phyloP scores from a whole-genome alignment of 2,329 filamentous ascomycete species.

The Alternaria triticina region DNA sequence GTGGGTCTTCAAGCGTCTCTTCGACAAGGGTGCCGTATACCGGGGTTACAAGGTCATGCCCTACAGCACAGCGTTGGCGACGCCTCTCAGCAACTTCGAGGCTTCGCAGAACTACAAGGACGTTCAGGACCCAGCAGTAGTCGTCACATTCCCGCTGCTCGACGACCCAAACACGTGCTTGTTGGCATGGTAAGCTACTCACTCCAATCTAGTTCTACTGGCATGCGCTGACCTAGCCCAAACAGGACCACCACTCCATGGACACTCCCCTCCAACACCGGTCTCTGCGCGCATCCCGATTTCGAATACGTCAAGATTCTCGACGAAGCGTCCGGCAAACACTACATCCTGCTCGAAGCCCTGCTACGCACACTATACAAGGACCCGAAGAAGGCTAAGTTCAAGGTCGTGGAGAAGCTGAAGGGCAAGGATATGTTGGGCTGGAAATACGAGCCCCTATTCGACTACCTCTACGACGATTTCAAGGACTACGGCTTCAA shows the following conservation, averaged over 20 bases:
- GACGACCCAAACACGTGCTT: constrained; percentile 77
- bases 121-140: constrained; percentile 86
- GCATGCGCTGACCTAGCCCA: constrained; percentile 11
- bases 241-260: constrained; percentile 77
- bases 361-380: constrained; percentile 86
- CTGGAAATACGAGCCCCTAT: constrained; percentile 88
- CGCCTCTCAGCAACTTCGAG: constrained; percentile 91
- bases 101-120: constrained; percentile 95
- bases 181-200: constrained; percentile 68
- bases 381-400: constrained; percentile 94
- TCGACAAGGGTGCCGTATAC: constrained; percentile 88
- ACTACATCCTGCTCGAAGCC: constrained; percentile 85
- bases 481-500: constrained; percentile 86
- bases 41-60: constrained; percentile 93
- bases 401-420: constrained; percentile 78
- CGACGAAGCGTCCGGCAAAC: constrained; percentile 80
- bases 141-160: constrained; percentile 84
- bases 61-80: constrained; percentile 89
- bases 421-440: constrained; percentile 85
- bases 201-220: not conserved
- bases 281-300: constrained; percentile 77
- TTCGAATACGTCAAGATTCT: constrained; percentile 88
- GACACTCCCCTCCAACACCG: constrained; percentile 84
- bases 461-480: constrained; percentile 86
- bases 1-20: constrained; percentile 96